These are phyloP conservation scores for Nectriaceae sp. DNA, from an alignment of 2,329 filamentous ascomycete species.

Conservation along the genomic window DNA sequence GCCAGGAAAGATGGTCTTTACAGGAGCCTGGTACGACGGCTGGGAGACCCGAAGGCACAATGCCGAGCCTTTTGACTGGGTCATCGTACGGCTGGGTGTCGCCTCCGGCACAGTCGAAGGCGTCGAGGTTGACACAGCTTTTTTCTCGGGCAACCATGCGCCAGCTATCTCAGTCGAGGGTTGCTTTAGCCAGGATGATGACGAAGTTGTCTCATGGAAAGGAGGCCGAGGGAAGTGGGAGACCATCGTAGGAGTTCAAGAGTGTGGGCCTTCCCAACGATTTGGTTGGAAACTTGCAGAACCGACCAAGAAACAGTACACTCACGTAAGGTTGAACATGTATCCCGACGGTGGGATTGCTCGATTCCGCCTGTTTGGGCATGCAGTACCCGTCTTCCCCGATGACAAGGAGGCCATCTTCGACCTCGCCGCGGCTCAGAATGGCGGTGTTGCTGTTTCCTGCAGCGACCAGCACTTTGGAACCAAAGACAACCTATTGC, in stretches of 20 bases:
- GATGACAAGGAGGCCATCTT: slow-evolving; percentile 64
- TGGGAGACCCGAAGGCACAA: slow-evolving; percentile 72
- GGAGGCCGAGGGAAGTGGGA: slow-evolving; percentile 67
- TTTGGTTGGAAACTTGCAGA: slow-evolving; percentile 70
- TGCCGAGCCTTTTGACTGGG: slow-evolving; percentile 65
- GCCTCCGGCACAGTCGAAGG: slow-evolving; percentile 72
- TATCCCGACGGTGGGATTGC: slow-evolving; percentile 85
- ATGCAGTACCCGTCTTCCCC: slow-evolving; percentile 76
- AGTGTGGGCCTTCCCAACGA: slow-evolving; percentile 73
- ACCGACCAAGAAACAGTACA: slow-evolving; percentile 68
- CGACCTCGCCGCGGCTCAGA: slow-evolving; percentile 76
- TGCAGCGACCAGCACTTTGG: slow-evolving; percentile 87
- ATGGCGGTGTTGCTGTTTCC: slow-evolving; percentile 73
- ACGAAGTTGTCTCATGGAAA: slow-evolving; percentile 64
- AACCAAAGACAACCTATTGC: slow-evolving; percentile 76
- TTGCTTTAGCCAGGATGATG: slow-evolving; percentile 65
- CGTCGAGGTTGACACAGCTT: slow-evolving; percentile 78
- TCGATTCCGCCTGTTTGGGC: slow-evolving; percentile 75
- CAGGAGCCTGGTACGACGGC: slow-evolving; percentile 71
- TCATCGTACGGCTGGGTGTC: slow-evolving; percentile 65
- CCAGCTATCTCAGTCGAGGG: slow-evolving; percentile 79
- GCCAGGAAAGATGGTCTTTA: slow-evolving; percentile 68
- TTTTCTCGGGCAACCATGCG: slow-evolving; percentile 82
- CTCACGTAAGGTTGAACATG: slow-evolving; percentile 80
- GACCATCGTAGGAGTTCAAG: slow-evolving; percentile 66